Evolutionary conservation across 1,284 basidiomycete species (phyloP).

Genomic region (Megacollybia platyphylla): DNA sequence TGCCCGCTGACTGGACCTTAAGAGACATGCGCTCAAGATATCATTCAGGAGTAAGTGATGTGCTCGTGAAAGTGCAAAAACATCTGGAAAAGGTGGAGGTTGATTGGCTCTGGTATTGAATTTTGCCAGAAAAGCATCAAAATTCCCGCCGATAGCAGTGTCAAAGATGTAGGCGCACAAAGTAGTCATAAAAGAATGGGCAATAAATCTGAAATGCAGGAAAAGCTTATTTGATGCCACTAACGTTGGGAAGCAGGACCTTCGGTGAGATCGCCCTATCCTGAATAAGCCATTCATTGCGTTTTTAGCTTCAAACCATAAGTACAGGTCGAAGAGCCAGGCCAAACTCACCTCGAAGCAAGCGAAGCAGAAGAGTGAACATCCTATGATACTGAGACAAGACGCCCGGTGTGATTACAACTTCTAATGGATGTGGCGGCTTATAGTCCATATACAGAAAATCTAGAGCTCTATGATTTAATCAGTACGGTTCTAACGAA

Average conservation of each 20-base stretch:
- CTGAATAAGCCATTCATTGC: conserved; percentile 58
- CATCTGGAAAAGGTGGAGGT: conserved; percentile 40
- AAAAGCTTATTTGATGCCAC: conserved; percentile 37
- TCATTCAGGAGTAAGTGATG: conserved; percentile 67
- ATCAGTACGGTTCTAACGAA: neutral
- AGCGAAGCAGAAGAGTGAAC: conserved; percentile 66
- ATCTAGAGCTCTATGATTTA: conserved; percentile 55
- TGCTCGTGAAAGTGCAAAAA: conserved; percentile 59
- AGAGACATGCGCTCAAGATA: conserved; percentile 67
- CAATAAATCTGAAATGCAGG: conserved; percentile 59
- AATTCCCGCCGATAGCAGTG: conserved; percentile 63
- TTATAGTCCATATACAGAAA: conserved; percentile 83
- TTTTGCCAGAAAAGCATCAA: conserved; percentile 50
- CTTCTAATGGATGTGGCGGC: conserved; percentile 58
- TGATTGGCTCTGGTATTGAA: conserved; percentile 15
- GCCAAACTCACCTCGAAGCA: conserved; percentile 50
- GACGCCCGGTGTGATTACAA: conserved; percentile 55
- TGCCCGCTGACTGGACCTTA: conserved; percentile 58
- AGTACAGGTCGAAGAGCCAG: neutral
- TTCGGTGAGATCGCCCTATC: conserved; percentile 29
- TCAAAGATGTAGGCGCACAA: conserved; percentile 66
- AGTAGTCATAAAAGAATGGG: conserved; percentile 53
- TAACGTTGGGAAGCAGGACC: conserved; percentile 49
- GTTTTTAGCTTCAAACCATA: conserved; percentile 44
- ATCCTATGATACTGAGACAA: conserved; percentile 77